Conservation (phyloP, 805 yeast genomes). For the Saturnispora zaruensis region DNA sequence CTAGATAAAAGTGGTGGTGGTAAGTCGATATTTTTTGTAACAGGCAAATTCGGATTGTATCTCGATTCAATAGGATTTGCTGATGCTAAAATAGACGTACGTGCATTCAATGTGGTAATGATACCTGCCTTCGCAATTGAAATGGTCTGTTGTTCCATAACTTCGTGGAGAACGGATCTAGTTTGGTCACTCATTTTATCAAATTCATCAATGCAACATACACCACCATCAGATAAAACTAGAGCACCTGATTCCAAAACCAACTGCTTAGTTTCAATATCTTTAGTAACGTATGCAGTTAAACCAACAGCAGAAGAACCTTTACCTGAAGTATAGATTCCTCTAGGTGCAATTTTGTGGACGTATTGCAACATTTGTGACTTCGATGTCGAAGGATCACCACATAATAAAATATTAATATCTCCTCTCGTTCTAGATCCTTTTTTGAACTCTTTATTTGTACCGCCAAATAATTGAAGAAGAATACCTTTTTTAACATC, state of each 20-base stretch:
- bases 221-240: conserved; percentile 95
- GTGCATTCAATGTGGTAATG: conserved; percentile 90
- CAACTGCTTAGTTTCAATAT: conserved; percentile 83
- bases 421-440: conserved; percentile 97
- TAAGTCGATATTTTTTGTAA: conserved; percentile 87
- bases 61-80: conserved; percentile 96
- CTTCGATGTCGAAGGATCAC: conserved; percentile 97
- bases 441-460: conserved; percentile 77
- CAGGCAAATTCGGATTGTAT: conserved; percentile 91
- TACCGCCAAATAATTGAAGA: conserved; percentile 90
- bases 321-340: conserved; percentile 96
- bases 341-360: conserved; percentile 96
- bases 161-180: conserved; percentile 92
- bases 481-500: conserved; percentile 95
- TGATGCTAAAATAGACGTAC: conserved; percentile 91
- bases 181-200: conserved; percentile 96
- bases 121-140: conserved; percentile 98
- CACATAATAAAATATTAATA: conserved; percentile 82
- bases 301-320: conserved; percentile 99
- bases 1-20: conserved; percentile 95
- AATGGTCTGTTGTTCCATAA: conserved; percentile 98
- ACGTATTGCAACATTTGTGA: conserved; percentile 92
- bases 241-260: conserved; percentile 95
- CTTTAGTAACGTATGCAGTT: conserved; percentile 94
- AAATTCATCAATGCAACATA: conserved; percentile 97